Evolutionary conservation across 306 rosid species (phyloP), one percentile per base, ranked within the genome.

Genomic region (Gillenia trifoliata): DNA sequence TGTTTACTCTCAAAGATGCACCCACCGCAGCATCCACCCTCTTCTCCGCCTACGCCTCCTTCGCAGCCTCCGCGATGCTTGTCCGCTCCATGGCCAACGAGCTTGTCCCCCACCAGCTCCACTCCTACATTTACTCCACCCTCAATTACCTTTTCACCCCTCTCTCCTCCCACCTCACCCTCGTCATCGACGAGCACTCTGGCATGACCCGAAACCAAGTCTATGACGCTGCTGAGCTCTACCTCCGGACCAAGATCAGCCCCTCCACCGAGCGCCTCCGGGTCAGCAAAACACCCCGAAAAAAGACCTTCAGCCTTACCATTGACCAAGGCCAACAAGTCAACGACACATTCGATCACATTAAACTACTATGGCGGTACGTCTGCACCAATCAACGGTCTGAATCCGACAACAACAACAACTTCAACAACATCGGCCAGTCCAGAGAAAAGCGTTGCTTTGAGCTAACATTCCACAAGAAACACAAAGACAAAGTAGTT

Each of bases 41-140:
- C 54, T 85, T 85, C 82, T 79, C 86, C 4, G 78, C 80, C n/a
- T 79, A 82, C 68, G 86, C 88, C 4, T 85, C 84, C 7, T 66
- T 85, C 5, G 78, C 84, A 6, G 82, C 78, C 36, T 36, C 84
- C 41, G 28, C 64, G 47, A 81, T 82, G 88, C 31, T 85, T 55
- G 65, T 70, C 31, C 80, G 80, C 4, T 76, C 86, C 6, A 73
- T 82, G 67, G 67, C 78, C 17, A 69, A 82, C 67, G 76, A 82
- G 7, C 45, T 85, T 73, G 26, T 85, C 7, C 88, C 88, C 1
- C 5, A 3, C 26, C 47, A 30, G 49, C n/a, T 79, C 64, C 80
- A 76, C 17, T 34, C 78, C 36, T 84, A 49, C 66, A 68, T 85
- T 26, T 1, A 11, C 74, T 66, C 79, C 7, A 47, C 71, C 36